Conservation (phyloP, 2,329 filamentous ascomycete genomes). For the Fusarium camptoceras region DNA sequence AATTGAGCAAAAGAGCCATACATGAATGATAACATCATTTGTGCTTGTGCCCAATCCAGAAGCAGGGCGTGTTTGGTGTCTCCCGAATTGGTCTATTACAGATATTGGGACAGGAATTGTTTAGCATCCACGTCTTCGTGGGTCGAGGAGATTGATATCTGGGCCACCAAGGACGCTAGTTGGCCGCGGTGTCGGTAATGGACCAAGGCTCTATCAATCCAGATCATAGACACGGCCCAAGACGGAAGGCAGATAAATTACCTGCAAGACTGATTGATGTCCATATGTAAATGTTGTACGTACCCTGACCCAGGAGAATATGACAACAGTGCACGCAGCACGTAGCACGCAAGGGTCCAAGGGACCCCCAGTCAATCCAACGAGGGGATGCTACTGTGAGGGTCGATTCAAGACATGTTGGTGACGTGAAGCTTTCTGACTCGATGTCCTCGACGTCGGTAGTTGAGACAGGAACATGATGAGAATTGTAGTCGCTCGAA, state of each 20-base stretch:
- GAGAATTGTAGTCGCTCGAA: background rate
- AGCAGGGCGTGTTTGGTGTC: slow-evolving; percentile 21
- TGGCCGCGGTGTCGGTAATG: slow-evolving; percentile 45
- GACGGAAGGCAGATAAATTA: slow-evolving; percentile 22
- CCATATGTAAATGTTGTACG: background rate
- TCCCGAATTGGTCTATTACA: slow-evolving; percentile 39
- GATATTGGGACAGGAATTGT: slow-evolving; percentile 40
- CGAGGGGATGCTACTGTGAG: background rate
- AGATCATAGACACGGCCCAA: slow-evolving; percentile 30
- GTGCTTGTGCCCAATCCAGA: background rate
- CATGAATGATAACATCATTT: background rate
- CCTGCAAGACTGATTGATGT: background rate
- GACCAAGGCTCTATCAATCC: slow-evolving; percentile 13
- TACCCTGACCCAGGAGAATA: background rate
- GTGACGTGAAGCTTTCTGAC: slow-evolving; percentile 1
- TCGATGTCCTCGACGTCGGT: slow-evolving; percentile 8
- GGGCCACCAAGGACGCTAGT: slow-evolving; percentile 28
- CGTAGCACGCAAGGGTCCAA: background rate
- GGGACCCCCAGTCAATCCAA: background rate
- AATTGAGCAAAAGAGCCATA: slow-evolving; percentile 8
- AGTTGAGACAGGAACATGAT: slow-evolving; percentile 2
- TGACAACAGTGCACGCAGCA: slow-evolving; percentile 5
- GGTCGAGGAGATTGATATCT: slow-evolving; percentile 19
- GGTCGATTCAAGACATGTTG: slow-evolving; percentile 1
- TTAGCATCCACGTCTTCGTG: slow-evolving; percentile 32